Percentiles rank a stretch among this genome's conserved stretches.
Evolutionary conservation across 2,329 filamentous ascomycete genomes (phyloP).

Genomic region (Dryadomyces quercus-mongolicae): DNA sequence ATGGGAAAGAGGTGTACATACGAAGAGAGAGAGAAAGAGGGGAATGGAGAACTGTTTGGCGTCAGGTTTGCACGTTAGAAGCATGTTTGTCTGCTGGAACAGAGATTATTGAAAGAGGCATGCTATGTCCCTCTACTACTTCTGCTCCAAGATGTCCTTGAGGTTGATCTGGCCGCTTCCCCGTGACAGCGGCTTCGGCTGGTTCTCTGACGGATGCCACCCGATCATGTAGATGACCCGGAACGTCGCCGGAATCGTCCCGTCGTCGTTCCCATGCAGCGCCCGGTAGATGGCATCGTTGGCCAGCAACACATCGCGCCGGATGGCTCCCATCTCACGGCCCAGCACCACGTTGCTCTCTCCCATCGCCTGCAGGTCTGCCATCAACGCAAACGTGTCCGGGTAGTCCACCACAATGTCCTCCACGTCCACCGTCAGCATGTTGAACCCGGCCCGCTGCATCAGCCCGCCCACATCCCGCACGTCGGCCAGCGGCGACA

Average conservation of each 20-base stretch:
- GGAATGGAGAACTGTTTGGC: background rate
- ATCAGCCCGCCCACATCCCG: constrained; percentile 81
- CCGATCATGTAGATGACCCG: constrained; percentile 98
- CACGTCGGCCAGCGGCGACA: constrained; percentile 86
- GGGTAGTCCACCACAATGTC: constrained; percentile 95
- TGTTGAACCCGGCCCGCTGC: constrained; percentile 80
- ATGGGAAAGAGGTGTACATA: constrained; percentile 9
- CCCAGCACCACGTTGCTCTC: constrained; percentile 82
- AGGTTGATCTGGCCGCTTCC: constrained; percentile 81
- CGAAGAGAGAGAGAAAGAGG: background rate
- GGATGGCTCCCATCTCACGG: constrained; percentile 68
- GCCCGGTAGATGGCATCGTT: constrained; percentile 80
- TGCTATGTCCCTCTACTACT: no score
- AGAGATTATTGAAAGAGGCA: no score
- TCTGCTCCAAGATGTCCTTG: constrained; percentile 59
- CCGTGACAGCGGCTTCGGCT: constrained; percentile 67
- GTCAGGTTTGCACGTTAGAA: no score
- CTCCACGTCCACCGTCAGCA: constrained; percentile 93
- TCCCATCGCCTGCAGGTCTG: constrained; percentile 91
- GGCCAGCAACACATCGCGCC: constrained; percentile 74
- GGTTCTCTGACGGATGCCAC: constrained; percentile 76
- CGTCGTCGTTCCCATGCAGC: constrained; percentile 73
- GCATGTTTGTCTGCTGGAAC: no score
- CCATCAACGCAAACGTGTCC: constrained; percentile 79
- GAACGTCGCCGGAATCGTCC: constrained; percentile 77